Evolutionary conservation across 2,329 filamentous ascomycete species (phyloP), one percentile per base, ranked within the genome.

Genomic region (Aureobasidium subglaciale): DNA sequence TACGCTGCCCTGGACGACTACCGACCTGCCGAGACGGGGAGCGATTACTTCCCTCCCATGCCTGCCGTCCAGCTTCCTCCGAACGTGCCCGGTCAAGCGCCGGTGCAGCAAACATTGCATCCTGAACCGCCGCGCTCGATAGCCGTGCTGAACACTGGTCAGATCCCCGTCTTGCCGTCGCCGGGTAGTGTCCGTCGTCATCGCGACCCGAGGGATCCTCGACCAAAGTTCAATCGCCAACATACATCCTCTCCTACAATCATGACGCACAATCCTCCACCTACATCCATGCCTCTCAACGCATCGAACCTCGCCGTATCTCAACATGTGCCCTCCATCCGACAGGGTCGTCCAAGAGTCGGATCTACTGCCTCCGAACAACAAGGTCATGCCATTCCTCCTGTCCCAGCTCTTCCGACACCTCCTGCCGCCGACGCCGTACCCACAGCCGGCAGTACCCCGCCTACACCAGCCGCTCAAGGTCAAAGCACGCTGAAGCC

Each of bases 11-110:
- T 77, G 59, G 86, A 90, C 25, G 84, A 88, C 20, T 73, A 75
- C 18, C 76, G 82, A 30, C 86, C 87, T 9, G 76, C 80, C 4
- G 87, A 92, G 67, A 79, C 77, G 57, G 85, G 84, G 24, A 82
- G 81, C 43, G 90, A 93, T 64, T 96, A 96, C 69, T 96, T 95
- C 64, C 87, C 89, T 29, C 85, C 86, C 20, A 86, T 84, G 78
- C 72, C 81, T 49, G 73, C 71, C 22, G 71, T 73, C 29, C 37
- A 54, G 9, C 60, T 68, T 10, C 69, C 73, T 27, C 73, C 72
- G 8, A 70, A 73, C 29, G 65, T 72, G 59, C 63, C 65, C 11
- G 60, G 63, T 30, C 60, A 64, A 59, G 40, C 68, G 56, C 64
- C 72, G 54, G 56, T 68, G 58, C 62, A 66, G 60, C 63, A 67